A percentile compares a stretch with the other conserved stretches of the same genome.
phyloP scores from a whole-genome alignment of 192 early-diverging fungal species.

The Phycomyces blakesleeanus region DNA sequence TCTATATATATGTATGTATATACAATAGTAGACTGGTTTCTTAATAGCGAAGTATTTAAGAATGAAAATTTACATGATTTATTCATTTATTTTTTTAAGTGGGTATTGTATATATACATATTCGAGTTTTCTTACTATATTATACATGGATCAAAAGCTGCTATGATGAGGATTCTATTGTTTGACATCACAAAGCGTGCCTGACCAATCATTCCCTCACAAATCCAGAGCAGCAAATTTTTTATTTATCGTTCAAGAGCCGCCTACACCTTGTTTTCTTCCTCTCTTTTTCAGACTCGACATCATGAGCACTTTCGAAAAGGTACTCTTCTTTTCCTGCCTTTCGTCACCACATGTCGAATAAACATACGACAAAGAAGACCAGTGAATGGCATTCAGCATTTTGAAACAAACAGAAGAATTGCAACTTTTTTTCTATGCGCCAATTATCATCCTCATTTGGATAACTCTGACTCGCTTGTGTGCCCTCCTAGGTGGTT shows the following conservation, averaged over 20 bases:
- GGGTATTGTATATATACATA: too few species aligned
- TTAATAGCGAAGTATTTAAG: too few species aligned
- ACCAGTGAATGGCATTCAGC: too few species aligned
- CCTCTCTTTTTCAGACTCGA: conserved; percentile 14
- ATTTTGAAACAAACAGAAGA: too few species aligned
- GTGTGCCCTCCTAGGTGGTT: conserved; percentile 65
- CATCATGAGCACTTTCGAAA: conserved; percentile 31
- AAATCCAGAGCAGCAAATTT: neutral
- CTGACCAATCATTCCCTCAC: neutral
- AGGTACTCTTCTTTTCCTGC: conserved; percentile 6
- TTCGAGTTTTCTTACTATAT: too few species aligned
- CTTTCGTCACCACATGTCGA: neutral
- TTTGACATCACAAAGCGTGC: neutral
- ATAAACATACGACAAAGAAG: too few species aligned
- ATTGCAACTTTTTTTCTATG: neutral
- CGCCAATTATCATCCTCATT: neutral
- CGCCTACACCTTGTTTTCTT: conserved; percentile 9
- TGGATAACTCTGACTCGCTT: neutral
- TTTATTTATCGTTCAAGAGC: conserved; percentile 2
- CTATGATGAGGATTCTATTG: too few species aligned
- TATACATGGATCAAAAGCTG: too few species aligned
- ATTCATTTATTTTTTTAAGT: too few species aligned
- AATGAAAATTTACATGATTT: too few species aligned
- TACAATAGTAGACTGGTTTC: too few species aligned
- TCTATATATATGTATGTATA: too few species aligned